These are phyloP conservation scores for Raphanus raphanistrum DNA, from an alignment of 345 rosid species.

Conservation along the genomic window DNA sequence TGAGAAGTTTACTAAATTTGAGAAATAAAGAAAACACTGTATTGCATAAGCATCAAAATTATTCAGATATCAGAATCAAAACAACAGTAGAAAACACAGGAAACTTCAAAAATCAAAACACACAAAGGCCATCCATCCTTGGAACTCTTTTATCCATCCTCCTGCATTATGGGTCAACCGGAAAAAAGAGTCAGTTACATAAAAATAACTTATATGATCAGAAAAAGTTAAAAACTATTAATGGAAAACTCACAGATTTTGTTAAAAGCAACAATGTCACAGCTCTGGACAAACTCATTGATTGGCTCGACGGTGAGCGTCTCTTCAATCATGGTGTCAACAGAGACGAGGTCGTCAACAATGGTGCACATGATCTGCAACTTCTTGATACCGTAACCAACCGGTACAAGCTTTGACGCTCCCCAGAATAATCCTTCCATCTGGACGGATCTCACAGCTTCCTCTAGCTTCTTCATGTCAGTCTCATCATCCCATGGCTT, in stretches of 20 bases:
- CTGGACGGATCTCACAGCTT: conserved; percentile 62
- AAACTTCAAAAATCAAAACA: neutral
- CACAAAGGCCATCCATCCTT: neutral
- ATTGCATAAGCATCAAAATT: neutral
- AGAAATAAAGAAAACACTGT: neutral
- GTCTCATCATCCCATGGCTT: conserved; percentile 94
- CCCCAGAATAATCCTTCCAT: conserved; percentile 79
- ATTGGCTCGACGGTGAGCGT: conserved; percentile 62
- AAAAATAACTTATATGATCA: too few relatives aligned
- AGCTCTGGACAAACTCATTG: conserved; percentile 75
- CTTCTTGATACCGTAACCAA: conserved; percentile 90
- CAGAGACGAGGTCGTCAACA: conserved; percentile 78
- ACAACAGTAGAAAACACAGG: neutral
- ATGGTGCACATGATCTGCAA: conserved; percentile 77
- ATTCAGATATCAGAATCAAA: conserved; percentile 1
- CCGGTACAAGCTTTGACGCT: conserved; percentile 77
- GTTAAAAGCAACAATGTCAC: conserved; percentile 90
- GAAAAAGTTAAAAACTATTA: too few relatives aligned
- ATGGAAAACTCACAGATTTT: conserved; percentile 55
- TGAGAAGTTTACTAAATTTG: neutral
- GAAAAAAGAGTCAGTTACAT: conserved; percentile 3
- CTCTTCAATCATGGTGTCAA: conserved; percentile 71
- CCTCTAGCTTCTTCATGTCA: conserved; percentile 85
- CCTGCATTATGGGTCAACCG: conserved; percentile 20
- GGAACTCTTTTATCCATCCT: conserved; percentile 3